phyloP scores from a whole-genome alignment of 257 asterid genomes.

The Solanum paucissectum region DNA sequence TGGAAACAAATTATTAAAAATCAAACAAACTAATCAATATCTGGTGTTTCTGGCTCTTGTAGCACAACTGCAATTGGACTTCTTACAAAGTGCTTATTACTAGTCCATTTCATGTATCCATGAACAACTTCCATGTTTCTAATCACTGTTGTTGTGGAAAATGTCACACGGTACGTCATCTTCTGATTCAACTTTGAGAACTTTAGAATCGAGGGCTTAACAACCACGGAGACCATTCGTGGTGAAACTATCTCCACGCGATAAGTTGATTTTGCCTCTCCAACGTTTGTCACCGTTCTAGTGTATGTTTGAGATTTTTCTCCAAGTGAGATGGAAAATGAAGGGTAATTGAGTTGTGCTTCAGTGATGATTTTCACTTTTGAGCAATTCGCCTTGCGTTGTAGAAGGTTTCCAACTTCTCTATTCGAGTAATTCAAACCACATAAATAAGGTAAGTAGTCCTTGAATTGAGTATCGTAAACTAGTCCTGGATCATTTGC shows the following conservation, averaged over 20 bases:
- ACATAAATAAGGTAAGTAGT: constrained; percentile 26
- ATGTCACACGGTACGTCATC: constrained; percentile 1
- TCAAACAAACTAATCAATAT: not conserved
- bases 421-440: not conserved
- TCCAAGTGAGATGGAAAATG: constrained; percentile 14
- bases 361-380: not conserved
- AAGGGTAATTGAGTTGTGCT: constrained; percentile 30
- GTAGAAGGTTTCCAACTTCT: constrained; percentile 3
- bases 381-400: constrained; percentile 3
- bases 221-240: constrained; percentile 3
- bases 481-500: constrained; percentile 31
- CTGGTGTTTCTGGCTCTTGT: not conserved
- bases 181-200: constrained; percentile 6
- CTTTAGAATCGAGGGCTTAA: constrained; percentile 2
- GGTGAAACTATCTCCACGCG: not conserved
- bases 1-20: not conserved
- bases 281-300: constrained; percentile 35
- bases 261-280: constrained; percentile 15
- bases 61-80: constrained; percentile 13
- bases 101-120: constrained; percentile 22
- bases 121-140: constrained; percentile 7
- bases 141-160: not conserved
- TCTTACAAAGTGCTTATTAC: constrained; percentile 7
- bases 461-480: constrained; percentile 8
- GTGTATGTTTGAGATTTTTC: constrained; percentile 1